Percentiles rank a stretch among this genome's conserved stretches.
These are phyloP conservation scores for Neofusicoccum laricinum DNA, from an alignment of 2,329 filamentous ascomycete species.

Conservation along the genomic window DNA sequence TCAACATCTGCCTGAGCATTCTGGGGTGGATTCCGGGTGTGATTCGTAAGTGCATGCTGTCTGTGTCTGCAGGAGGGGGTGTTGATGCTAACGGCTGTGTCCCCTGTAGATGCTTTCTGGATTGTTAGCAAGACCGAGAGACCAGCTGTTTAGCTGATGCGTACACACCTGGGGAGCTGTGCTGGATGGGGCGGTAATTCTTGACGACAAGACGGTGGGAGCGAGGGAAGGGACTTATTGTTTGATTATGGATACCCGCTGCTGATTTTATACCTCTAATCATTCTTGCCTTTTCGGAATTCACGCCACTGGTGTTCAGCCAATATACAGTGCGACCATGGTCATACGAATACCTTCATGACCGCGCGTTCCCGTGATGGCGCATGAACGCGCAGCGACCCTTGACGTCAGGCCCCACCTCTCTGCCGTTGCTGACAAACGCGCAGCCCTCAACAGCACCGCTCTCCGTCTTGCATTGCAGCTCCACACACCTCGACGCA, in stretches of 20 bases:
- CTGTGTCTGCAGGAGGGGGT: too few relatives aligned
- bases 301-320: too few relatives aligned
- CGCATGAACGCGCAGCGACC: neutral
- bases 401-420: neutral
- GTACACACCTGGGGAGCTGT: neutral
- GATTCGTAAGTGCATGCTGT: slow-evolving; percentile 21
- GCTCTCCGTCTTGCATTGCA: neutral
- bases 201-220: neutral
- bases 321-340: too few relatives aligned
- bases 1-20: slow-evolving; percentile 38
- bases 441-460: neutral
- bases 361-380: neutral
- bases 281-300: too few relatives aligned
- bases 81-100: neutral
- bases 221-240: too few relatives aligned
- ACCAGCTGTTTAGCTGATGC: neutral
- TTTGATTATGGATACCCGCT: neutral
- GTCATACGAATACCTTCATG: neutral
- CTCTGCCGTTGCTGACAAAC: neutral
- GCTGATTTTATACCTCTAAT: neutral
- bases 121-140: slow-evolving; percentile 23
- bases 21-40: slow-evolving; percentile 35
- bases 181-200: neutral
- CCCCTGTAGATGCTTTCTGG: slow-evolving; percentile 23
- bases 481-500: neutral